A percentile compares a stretch with the other conserved stretches of the same genome.
phyloP scores from a whole-genome alignment of 257 asterid genomes.

The Nicotiana tomentosiformis region DNA sequence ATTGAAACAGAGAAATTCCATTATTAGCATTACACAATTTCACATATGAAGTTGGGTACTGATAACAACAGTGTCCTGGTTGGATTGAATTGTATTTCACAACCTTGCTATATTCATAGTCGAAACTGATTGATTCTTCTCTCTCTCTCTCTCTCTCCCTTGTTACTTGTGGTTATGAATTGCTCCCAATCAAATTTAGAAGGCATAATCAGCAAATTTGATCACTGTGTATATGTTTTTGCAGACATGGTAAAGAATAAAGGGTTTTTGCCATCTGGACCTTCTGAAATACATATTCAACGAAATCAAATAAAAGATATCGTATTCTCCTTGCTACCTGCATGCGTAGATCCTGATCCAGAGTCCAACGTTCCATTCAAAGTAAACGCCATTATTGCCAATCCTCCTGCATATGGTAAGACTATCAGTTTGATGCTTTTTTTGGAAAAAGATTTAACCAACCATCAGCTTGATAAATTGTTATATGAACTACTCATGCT shows the following conservation, averaged over 20 bases:
- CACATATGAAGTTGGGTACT: not conserved
- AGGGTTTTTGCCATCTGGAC: constrained; percentile 94
- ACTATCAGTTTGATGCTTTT: not conserved
- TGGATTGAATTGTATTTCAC: not conserved
- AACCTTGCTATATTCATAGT: not conserved
- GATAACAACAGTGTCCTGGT: not conserved
- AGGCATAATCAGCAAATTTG: not conserved
- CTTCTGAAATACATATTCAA: constrained; percentile 72
- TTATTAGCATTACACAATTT: not conserved
- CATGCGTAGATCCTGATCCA: constrained; percentile 65
- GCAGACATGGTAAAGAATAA: constrained; percentile 92
- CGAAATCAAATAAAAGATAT: constrained; percentile 68
- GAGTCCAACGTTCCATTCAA: constrained; percentile 53
- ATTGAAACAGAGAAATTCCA: not conserved
- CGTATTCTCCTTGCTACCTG: constrained; percentile 68
- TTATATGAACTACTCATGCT: not conserved
- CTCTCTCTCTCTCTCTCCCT: not conserved
- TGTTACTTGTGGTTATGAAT: not conserved
- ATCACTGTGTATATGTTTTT: not conserved
- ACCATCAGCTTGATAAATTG: constrained; percentile 2
- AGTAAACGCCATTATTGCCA: constrained; percentile 81
- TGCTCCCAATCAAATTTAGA: not conserved
- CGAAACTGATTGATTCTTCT: not conserved
- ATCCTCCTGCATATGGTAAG: constrained; percentile 95
- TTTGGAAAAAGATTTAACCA: too few relatives aligned